Base-by-base conservation (phyloP, 176 grass and related monocot species). In the Zea luxurians region DNA sequence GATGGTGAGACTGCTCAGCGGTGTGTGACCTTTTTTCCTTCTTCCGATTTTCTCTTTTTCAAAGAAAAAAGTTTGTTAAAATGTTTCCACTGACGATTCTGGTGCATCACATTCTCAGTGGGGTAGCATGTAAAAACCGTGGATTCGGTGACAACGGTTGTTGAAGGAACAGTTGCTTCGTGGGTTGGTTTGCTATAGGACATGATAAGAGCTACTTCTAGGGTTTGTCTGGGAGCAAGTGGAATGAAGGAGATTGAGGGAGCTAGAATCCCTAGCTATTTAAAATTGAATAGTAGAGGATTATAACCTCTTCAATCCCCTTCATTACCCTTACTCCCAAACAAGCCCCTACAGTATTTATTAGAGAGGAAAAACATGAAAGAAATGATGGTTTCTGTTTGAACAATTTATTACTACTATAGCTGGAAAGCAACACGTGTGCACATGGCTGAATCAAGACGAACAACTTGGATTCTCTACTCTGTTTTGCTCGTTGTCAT, bases 401-500 rank as follows among this genome's bases (percentile, higher is more conserved):
- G 38, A 77, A 46, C 81, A 48, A 64, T 64, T 84, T 64, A 78
- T 80, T 70, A n/a, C 78, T 83, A 8, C 13, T 48, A 45, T 0
- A 13, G 50, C 37, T 40, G 63, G 76, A 79, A 7, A 83, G 27
- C 50, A 55, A 79, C 86, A 27, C 52, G 2, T 38, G 73, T 62
- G 80, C 5, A 37, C 3, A 55, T 62, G 17, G 10, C 83, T 78
- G 74, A 45, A 67, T 61, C 74, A 58, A 83, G 27, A 27, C 27
- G 27, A 27, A 27, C 27, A 27, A 27, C 27, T 27, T 27, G 27
- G 27, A 27, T 27, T 27, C 27, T 27, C 27, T 27, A 27, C 27
- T 27, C 27, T 27, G 27, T 27, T 27, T 27, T 27, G 27, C 27
- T 27, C 27, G 27, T 27, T 27, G 27, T 27, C 27, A 27, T 27